A percentile compares a stretch with the other conserved stretches of the same genome.
Evolutionary conservation across 1,139 yeast species (phyloP).

Genomic region (Magnusiomyces tetraspermus): DNA sequence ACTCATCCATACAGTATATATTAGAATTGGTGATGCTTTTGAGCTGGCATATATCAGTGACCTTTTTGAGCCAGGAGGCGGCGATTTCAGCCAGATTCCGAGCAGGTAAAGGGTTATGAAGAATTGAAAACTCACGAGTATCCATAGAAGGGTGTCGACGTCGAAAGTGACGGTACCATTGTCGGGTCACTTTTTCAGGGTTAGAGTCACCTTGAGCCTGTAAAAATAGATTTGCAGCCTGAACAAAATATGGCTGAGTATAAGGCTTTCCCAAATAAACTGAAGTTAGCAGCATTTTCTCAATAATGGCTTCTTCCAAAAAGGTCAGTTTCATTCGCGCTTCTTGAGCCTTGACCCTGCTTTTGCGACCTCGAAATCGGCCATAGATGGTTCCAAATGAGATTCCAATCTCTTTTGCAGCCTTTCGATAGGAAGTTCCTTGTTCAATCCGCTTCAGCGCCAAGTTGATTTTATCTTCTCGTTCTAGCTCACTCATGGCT

Average conservation of each 20-base stretch:
- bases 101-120: slow-evolving; percentile 9
- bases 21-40: slow-evolving; percentile 10
- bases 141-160: slow-evolving; percentile 15
- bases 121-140: slow-evolving; percentile 11
- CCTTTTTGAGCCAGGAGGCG: slow-evolving; percentile 10
- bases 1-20: slow-evolving; percentile 13
- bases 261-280: slow-evolving; percentile 13
- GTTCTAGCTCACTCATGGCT: slow-evolving; percentile 12
- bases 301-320: slow-evolving; percentile 14
- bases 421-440: slow-evolving; percentile 15
- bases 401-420: slow-evolving; percentile 15
- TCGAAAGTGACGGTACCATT: slow-evolving; percentile 16
- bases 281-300: slow-evolving; percentile 11
- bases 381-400: slow-evolving; percentile 16
- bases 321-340: slow-evolving; percentile 15
- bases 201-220: slow-evolving; percentile 15
- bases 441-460: slow-evolving; percentile 14
- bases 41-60: slow-evolving; percentile 9
- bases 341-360: slow-evolving; percentile 14
- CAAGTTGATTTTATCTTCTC: slow-evolving; percentile 13
- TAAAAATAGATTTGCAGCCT: slow-evolving; percentile 12
- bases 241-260: slow-evolving; percentile 14
- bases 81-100: slow-evolving; percentile 6
- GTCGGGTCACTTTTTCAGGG: slow-evolving; percentile 14
- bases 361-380: slow-evolving; percentile 15